Percentiles rank a stretch among this genome's conserved stretches.
Conservation (phyloP, 768 basidiomycete species). For the Lepiota subincarnata region DNA sequence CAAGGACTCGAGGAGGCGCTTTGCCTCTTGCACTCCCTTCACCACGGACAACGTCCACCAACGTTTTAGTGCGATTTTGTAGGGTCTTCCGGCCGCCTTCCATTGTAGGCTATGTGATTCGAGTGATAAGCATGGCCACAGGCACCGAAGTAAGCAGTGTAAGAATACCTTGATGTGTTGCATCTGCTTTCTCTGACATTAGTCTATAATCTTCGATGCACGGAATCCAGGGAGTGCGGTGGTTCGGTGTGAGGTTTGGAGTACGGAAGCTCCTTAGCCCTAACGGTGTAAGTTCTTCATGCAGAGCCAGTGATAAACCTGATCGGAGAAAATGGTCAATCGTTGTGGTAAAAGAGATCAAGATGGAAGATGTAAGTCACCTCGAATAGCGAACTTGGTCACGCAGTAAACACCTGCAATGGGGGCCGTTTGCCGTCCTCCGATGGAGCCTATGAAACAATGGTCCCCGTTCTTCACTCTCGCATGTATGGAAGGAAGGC, state of each 20-base stretch:
- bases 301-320: slow-evolving; percentile 13
- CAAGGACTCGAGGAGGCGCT: slow-evolving; percentile 22
- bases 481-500: slow-evolving; percentile 49
- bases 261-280: slow-evolving; percentile 38
- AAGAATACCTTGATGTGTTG: slow-evolving; percentile 23
- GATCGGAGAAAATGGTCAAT: too few species aligned
- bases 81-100: slow-evolving; percentile 34
- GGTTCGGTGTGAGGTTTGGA: slow-evolving; percentile 23
- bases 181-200: slow-evolving; percentile 21
- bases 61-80: slow-evolving; percentile 28
- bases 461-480: slow-evolving; percentile 34
- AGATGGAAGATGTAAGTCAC: slow-evolving; percentile 11
- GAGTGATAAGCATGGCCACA: not conserved
- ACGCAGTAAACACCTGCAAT: slow-evolving; percentile 33
- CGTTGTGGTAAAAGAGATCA: too few species aligned
- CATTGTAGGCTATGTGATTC: slow-evolving; percentile 23
- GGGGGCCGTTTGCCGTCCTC: slow-evolving; percentile 33
- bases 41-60: slow-evolving; percentile 29
- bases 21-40: slow-evolving; percentile 28
- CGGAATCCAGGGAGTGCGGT: slow-evolving; percentile 24
- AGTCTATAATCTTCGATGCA: slow-evolving; percentile 31
- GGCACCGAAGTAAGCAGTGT: not conserved
- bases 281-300: slow-evolving; percentile 33
- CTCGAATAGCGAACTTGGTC: slow-evolving; percentile 36
- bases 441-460: slow-evolving; percentile 41